phyloP scores from a whole-genome alignment of 305 asterid species.

The Nicotiana rustica region DNA sequence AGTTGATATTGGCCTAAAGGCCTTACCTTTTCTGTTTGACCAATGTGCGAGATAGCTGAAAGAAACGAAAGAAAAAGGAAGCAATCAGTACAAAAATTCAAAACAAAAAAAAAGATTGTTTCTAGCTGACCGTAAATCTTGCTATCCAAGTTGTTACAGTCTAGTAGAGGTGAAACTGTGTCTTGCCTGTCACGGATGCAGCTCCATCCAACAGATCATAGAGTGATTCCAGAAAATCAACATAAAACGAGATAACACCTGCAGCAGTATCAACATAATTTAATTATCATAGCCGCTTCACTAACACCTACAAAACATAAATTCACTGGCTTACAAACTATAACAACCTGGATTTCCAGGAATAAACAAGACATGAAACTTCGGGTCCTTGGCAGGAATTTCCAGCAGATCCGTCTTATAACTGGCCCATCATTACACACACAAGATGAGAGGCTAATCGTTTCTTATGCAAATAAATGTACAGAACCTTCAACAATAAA shows the following conservation, averaged over 20 bases:
- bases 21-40: conserved; percentile 77
- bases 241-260: conserved; percentile 89
- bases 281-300: background rate
- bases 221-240: conserved; percentile 71
- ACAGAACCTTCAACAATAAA: background rate
- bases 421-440: conserved; percentile 46
- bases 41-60: conserved; percentile 75
- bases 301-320: background rate
- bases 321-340: background rate
- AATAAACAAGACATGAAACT: conserved; percentile 70
- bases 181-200: conserved; percentile 83
- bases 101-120: background rate
- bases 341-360: conserved; percentile 94
- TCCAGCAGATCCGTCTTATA: conserved; percentile 73
- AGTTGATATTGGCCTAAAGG: conserved; percentile 25
- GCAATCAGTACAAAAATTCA: conserved; percentile 30
- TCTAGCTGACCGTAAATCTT: background rate
- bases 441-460: conserved; percentile 8
- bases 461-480: conserved; percentile 35
- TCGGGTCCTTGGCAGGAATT: conserved; percentile 66
- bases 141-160: background rate
- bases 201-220: conserved; percentile 73
- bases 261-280: conserved; percentile 40
- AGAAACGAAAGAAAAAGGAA: conserved; percentile 41
- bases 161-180: conserved; percentile 18